A percentile compares a stretch with the other conserved stretches of the same genome.
Evolutionary conservation across 2,329 filamentous ascomycete species (phyloP).

Genomic region (Didymella glomerata): DNA sequence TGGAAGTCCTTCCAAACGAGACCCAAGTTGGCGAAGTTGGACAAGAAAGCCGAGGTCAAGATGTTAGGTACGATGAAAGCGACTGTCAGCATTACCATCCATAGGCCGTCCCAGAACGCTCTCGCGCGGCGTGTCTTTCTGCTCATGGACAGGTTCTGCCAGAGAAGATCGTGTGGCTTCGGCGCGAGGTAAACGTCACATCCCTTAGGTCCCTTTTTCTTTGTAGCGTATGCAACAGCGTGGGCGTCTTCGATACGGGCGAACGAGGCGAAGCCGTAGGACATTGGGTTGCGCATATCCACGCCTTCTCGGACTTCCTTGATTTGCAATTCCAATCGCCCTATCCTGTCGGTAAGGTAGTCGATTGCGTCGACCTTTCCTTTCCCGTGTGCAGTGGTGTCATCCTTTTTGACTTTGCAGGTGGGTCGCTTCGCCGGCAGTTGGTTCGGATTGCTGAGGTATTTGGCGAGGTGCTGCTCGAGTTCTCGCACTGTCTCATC

Average conservation of each 20-base stretch:
- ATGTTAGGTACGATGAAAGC: conserved; percentile 92
- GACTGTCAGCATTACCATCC: conserved; percentile 81
- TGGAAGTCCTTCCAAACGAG: conserved; percentile 82
- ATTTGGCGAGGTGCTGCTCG: conserved; percentile 80
- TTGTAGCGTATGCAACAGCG: conserved; percentile 77
- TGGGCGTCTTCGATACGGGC: conserved; percentile 88
- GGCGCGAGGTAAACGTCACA: conserved; percentile 82
- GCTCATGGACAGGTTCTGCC: conserved; percentile 86
- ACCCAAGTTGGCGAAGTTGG: conserved; percentile 83
- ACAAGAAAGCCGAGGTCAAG: conserved; percentile 89
- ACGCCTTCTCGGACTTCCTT: conserved; percentile 81
- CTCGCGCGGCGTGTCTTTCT: conserved; percentile 73
- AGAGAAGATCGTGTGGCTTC: conserved; percentile 89
- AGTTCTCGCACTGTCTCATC: conserved; percentile 80
- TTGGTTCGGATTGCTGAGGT: conserved; percentile 82
- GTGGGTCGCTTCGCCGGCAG: conserved; percentile 78
- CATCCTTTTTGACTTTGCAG: conserved; percentile 80
- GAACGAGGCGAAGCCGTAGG: conserved; percentile 94
- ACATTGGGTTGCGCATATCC: conserved; percentile 87
- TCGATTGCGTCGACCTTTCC: conserved; percentile 92
- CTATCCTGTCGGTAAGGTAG: conserved; percentile 85
- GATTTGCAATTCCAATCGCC: conserved; percentile 81
- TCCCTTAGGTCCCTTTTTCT: conserved; percentile 80
- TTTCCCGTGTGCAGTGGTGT: conserved; percentile 69
- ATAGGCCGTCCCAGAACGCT: conserved; percentile 80